Evolutionary conservation across 371 early-diverging fungal genomes (phyloP), one percentile per base, ranked within the genome.

Genomic region (Actinomortierella ambigua): DNA sequence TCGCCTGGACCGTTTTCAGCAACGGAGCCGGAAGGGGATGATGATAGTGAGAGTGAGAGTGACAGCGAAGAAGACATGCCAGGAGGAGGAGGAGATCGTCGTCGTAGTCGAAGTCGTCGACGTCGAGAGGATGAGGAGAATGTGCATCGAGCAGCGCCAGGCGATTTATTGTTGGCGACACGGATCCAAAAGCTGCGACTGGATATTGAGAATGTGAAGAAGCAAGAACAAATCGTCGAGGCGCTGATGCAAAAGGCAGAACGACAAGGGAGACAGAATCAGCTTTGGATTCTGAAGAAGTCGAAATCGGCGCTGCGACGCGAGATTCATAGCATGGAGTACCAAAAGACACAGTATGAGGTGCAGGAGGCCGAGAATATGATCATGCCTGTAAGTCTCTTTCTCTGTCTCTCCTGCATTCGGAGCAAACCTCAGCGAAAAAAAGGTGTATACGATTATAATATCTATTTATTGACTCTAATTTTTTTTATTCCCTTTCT

Each of bases 291-390:
- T 47, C 53, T 89, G 53, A 81, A 81, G 27, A 87, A 86, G 48
- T 85, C 85, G 17, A 86, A 85, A 50, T 77, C 75, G 17, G 82
- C 80, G 26, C 69, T 88, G 54, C 63, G 81, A 5, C 85, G 86
- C 29, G 90, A 91, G 54, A 62, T 86, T 13, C 82, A 82, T 24
- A 82, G 84, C 44, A 80, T 84, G 46, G 70, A 79, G 49, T 88
- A 87, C 58, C 92, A 93, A 65, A 89, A 88, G 71, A 79, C 79
- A 1, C 82, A 82, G 50, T 90, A 90, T 41, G 86, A 88, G 55
- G 59, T 80, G 6, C 82, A 85, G 20, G 88, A 86, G 60, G 78
- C 81, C 4, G 90, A 91, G 59, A 90, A 92, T 53, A 75, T 86
- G 28, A 77, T 93, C 22, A 63, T 81, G 47, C 91, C 92, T 0